A percentile compares a stretch with the other conserved stretches of the same genome.
These are phyloP conservation scores for Anacardium occidentale DNA, from an alignment of 345 rosid species.

Conservation along the genomic window DNA sequence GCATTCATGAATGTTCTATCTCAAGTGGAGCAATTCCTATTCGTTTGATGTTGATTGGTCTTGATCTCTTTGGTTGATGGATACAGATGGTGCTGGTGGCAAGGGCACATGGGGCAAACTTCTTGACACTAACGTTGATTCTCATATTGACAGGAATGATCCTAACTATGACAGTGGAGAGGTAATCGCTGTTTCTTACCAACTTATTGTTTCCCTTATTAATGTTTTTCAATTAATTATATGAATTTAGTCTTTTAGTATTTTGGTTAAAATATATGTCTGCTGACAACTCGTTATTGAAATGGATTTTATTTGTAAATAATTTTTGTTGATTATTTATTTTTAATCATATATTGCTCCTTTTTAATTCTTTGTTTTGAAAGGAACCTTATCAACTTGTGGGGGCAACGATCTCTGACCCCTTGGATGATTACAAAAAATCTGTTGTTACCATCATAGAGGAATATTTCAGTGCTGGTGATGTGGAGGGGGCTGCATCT, in stretches of 20 bases:
- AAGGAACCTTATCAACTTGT: slow-evolving; percentile 90
- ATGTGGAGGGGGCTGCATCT: slow-evolving; percentile 86
- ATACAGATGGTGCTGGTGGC: slow-evolving; percentile 94
- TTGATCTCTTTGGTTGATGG: slow-evolving; percentile 17
- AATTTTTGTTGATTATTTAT: background rate
- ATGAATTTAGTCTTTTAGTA: background rate
- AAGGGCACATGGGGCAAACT: slow-evolving; percentile 98
- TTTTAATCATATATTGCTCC: background rate
- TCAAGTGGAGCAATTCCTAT: background rate
- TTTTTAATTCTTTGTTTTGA: slow-evolving; percentile 7
- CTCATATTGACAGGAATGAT: slow-evolving; percentile 76
- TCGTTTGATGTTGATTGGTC: background rate
- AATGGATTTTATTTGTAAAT: background rate
- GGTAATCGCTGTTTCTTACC: slow-evolving; percentile 43
- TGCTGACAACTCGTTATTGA: background rate
- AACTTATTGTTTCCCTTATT: no score
- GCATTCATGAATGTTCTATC: background rate
- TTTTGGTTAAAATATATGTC: background rate
- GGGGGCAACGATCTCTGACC: slow-evolving; percentile 80
- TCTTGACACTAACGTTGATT: slow-evolving; percentile 74
- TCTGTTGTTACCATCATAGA: slow-evolving; percentile 80
- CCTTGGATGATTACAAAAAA: slow-evolving; percentile 90
- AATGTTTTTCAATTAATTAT: no score
- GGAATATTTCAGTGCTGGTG: slow-evolving; percentile 90
- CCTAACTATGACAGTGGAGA: slow-evolving; percentile 99